Evolutionary conservation across 2,329 filamentous ascomycete genomes (phyloP).

Genomic region (Ophiosphaerella narmari): DNA sequence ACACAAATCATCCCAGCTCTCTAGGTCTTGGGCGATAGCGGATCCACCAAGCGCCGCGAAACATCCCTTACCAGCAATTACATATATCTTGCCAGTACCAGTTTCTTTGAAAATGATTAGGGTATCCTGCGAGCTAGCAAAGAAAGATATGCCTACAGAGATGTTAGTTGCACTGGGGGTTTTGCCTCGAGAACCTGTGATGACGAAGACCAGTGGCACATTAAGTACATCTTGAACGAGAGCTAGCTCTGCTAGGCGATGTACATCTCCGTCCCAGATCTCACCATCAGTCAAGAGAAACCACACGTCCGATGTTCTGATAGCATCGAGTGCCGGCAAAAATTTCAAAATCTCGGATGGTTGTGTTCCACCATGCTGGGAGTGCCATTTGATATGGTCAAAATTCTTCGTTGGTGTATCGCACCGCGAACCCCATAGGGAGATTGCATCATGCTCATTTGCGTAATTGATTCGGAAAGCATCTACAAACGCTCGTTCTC

Average conservation of each 20-base stretch:
- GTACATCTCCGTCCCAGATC: constrained; percentile 25
- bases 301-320: constrained; percentile 35
- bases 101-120: constrained; percentile 40
- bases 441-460: constrained; percentile 15
- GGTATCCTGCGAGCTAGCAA: constrained; percentile 34
- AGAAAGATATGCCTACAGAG: constrained; percentile 42
- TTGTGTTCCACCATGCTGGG: constrained; percentile 18
- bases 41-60: constrained; percentile 27
- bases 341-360: constrained; percentile 28
- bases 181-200: constrained; percentile 17
- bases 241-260: constrained; percentile 24
- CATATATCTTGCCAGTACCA: constrained; percentile 22
- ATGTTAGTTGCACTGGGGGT: constrained; percentile 33
- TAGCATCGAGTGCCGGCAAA: constrained; percentile 14
- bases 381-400: constrained; percentile 15
- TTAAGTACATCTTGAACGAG: constrained; percentile 18
- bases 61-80: constrained; percentile 40
- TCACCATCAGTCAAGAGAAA: constrained; percentile 41
- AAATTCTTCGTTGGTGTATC: constrained; percentile 17
- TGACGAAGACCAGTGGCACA: constrained; percentile 32
- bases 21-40: constrained; percentile 19
- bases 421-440: constrained; percentile 27
- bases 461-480: constrained; percentile 9
- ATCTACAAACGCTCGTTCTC: constrained; percentile 24
- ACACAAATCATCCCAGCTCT: constrained; percentile 25